Conservation (phyloP, 345 rosid genomes). For the Conringia planisiliqua region DNA sequence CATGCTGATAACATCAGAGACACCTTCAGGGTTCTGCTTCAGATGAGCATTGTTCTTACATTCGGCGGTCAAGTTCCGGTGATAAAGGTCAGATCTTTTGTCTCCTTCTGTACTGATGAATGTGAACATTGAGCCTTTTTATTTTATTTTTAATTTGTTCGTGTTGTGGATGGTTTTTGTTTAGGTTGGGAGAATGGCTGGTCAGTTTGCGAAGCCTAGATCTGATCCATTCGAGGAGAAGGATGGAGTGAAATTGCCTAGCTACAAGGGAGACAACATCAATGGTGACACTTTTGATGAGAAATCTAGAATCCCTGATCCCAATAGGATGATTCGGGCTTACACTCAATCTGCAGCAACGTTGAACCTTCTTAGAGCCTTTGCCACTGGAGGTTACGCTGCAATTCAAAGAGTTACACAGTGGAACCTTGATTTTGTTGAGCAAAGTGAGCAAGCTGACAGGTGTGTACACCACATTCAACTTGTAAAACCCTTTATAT, state of each 20-base stretch:
- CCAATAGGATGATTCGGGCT: conserved; percentile 55
- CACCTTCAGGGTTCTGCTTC: conserved; percentile 53
- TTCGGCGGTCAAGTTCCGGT: conserved; percentile 63
- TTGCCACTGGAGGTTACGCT: conserved; percentile 65
- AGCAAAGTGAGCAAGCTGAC: conserved; percentile 58
- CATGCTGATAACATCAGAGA: conserved; percentile 46
- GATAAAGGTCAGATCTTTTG: conserved; percentile 42
- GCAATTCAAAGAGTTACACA: conserved; percentile 64
- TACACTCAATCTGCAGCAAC: conserved; percentile 56
- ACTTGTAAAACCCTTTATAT: background rate
- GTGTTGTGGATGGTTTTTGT: background rate
- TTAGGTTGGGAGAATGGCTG: conserved; percentile 72
- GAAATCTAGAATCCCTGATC: conserved; percentile 59
- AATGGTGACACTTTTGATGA: conserved; percentile 56
- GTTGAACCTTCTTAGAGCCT: conserved; percentile 64
- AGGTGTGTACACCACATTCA: conserved; percentile 29
- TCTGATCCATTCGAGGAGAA: conserved; percentile 47
- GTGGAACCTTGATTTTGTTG: conserved; percentile 65
- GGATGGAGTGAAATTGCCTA: conserved; percentile 51
- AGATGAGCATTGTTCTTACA: conserved; percentile 60
- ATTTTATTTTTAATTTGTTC: too few species aligned
- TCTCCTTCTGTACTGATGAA: background rate
- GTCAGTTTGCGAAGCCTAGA: conserved; percentile 65
- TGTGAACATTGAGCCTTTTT: background rate
- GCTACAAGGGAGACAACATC: conserved; percentile 62